Conservation (phyloP, 441 rosid species). For the Rhodomyrtus psidioides region DNA sequence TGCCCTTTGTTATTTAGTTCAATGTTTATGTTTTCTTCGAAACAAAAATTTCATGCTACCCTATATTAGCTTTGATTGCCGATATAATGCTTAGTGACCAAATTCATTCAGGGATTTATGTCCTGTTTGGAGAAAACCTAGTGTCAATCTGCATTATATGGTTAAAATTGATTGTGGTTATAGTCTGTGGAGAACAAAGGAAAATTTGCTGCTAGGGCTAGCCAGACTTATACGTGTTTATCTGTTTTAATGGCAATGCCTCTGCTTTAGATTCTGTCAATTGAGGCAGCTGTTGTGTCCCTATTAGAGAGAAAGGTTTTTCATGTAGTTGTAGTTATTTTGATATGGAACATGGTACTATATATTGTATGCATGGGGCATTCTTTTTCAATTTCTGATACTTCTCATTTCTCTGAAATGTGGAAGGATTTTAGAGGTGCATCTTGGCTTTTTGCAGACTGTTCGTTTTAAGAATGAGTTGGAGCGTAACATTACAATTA, state of each 20-base stretch:
- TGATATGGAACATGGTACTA: background rate
- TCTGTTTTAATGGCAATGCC: background rate
- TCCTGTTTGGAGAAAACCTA: background rate
- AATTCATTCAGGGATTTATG: background rate
- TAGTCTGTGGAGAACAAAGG: background rate
- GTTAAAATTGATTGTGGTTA: background rate
- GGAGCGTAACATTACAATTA: conserved; percentile 91
- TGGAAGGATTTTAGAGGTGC: background rate
- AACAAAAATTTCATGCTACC: background rate
- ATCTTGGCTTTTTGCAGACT: conserved; percentile 39
- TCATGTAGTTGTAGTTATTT: background rate
- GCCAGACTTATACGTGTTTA: background rate
- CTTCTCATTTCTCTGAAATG: background rate
- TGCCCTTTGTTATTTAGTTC: background rate
- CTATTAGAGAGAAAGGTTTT: background rate
- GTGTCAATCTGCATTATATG: background rate
- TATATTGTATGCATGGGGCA: background rate
- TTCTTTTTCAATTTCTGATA: background rate
- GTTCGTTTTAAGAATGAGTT: conserved; percentile 93
- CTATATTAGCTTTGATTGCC: background rate
- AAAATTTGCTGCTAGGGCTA: background rate
- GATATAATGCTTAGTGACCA: background rate
- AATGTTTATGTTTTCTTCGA: background rate
- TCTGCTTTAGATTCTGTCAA: background rate
- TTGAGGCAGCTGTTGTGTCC: background rate